phyloP scores from a whole-genome alignment of 2,329 filamentous ascomycete species.

The Cladosporium sp. region DNA sequence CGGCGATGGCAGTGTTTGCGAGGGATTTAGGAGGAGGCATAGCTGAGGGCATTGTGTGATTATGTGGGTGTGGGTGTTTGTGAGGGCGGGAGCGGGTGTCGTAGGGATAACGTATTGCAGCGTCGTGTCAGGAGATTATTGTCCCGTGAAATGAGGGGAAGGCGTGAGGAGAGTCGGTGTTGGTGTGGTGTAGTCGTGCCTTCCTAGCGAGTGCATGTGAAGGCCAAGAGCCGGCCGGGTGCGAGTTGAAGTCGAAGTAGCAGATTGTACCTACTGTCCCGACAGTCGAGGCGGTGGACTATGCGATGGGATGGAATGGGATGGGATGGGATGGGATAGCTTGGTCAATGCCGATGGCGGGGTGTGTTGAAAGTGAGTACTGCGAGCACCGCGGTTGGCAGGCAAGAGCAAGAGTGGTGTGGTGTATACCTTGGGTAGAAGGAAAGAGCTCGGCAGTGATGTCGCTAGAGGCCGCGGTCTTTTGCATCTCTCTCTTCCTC shows the following conservation, averaged over 20 bases:
- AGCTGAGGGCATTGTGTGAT: conserved; percentile 11
- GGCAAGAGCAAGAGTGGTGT: neutral
- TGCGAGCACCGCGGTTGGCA: neutral
- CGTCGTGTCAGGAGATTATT: neutral
- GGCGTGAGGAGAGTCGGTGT: neutral
- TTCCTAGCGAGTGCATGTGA: conserved; percentile 17
- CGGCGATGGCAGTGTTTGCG: conserved; percentile 14
- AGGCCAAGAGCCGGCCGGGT: conserved; percentile 13
- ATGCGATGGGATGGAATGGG: neutral
- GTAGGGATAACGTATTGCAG: neutral
- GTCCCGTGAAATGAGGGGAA: neutral
- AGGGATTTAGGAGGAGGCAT: conserved; percentile 18
- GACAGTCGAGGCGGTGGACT: neutral
- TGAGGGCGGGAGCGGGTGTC: neutral
- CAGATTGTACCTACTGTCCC: neutral
- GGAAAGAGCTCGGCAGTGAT: neutral
- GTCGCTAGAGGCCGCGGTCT: neutral
- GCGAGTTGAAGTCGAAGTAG: conserved; percentile 2
- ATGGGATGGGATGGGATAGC: neutral
- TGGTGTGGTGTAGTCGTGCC: conserved; percentile 1
- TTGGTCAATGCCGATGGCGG: conserved; percentile 2
- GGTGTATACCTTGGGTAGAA: neutral
- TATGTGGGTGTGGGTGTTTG: neutral
- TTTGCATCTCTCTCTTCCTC: neutral
- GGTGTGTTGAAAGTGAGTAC: neutral